Evolutionary conservation across 2,329 filamentous ascomycete species (phyloP).

Genomic region (Emericellopsis atlantica): DNA sequence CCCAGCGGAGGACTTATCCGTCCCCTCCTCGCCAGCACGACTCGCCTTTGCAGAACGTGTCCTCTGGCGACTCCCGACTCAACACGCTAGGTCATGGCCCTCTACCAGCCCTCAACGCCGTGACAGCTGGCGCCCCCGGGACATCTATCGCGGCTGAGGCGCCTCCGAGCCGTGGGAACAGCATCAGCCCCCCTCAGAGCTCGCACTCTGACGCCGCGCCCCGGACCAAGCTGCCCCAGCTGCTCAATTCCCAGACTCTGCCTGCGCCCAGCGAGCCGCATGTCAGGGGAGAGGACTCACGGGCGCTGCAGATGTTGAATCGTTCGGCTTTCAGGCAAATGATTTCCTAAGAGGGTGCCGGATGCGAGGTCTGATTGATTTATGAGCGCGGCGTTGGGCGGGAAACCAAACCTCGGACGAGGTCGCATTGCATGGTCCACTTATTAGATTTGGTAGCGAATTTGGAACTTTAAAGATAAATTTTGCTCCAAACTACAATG

Average conservation of each 20-base stretch:
- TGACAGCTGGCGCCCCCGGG: constrained; percentile 13
- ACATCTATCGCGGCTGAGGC: constrained; percentile 18
- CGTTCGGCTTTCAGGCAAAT: constrained; percentile 25
- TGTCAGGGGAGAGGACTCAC: constrained; percentile 49
- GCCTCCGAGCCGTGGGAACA: constrained; percentile 31
- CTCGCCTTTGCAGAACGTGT: constrained; percentile 27
- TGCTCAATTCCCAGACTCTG: background rate
- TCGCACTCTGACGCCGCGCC: constrained; percentile 19
- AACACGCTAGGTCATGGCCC: constrained; percentile 23
- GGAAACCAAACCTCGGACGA: no score
- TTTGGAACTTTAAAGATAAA: no score
- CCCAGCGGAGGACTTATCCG: constrained; percentile 17
- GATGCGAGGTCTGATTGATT: background rate
- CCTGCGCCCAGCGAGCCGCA: constrained; percentile 12
- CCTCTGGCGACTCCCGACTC: constrained; percentile 27
- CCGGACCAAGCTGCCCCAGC: no score
- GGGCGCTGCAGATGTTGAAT: constrained; percentile 54
- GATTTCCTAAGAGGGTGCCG: constrained; percentile 9
- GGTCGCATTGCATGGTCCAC: no score
- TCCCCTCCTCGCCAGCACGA: constrained; percentile 22
- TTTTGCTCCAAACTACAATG: no score
- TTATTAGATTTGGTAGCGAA: no score
- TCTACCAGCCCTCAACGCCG: constrained; percentile 26
- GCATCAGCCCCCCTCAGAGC: constrained; percentile 33
- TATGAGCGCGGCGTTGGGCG: no score